These are phyloP conservation scores for Calvatia gigantea DNA, from an alignment of 768 basidiomycete species.

Conservation along the genomic window DNA sequence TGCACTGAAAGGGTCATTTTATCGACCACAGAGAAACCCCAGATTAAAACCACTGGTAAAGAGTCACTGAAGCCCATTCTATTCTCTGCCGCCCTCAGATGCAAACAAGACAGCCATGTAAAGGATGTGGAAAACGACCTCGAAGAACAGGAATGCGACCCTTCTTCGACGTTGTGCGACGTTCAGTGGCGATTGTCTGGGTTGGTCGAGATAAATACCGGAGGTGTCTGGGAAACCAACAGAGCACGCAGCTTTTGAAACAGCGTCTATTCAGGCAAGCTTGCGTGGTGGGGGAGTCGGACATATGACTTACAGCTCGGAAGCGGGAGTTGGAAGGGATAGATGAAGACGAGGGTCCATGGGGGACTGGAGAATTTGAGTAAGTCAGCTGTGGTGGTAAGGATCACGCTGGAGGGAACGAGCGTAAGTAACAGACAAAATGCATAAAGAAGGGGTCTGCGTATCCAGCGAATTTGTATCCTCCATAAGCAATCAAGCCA, in stretches of 20 bases:
- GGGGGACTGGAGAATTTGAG: slow-evolving; percentile 58
- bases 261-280: background rate
- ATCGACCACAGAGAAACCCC: too few species aligned
- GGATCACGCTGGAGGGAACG: slow-evolving; percentile 65
- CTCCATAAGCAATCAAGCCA: slow-evolving; percentile 88
- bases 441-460: background rate
- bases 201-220: slow-evolving; percentile 29
- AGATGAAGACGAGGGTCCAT: slow-evolving; percentile 72
- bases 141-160: slow-evolving; percentile 85
- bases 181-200: slow-evolving; percentile 50
- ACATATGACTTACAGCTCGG: slow-evolving; percentile 59
- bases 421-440: background rate
- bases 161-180: slow-evolving; percentile 76
- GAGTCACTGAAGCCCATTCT: too few species aligned
- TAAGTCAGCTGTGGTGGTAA: slow-evolving; percentile 71
- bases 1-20: too few species aligned
- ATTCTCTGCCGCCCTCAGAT: too few species aligned
- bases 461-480: slow-evolving; percentile 97
- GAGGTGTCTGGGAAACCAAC: slow-evolving; percentile 85
- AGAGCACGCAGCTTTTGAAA: slow-evolving; percentile 90
- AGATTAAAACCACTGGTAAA: too few species aligned
- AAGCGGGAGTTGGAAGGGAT: slow-evolving; percentile 93
- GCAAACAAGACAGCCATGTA: slow-evolving; percentile 86
- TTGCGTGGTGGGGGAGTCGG: background rate
- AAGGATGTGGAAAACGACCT: slow-evolving; percentile 76